These are phyloP conservation scores for Cercospora janseana DNA, from an alignment of 2,329 filamentous ascomycete genomes.

Conservation along the genomic window DNA sequence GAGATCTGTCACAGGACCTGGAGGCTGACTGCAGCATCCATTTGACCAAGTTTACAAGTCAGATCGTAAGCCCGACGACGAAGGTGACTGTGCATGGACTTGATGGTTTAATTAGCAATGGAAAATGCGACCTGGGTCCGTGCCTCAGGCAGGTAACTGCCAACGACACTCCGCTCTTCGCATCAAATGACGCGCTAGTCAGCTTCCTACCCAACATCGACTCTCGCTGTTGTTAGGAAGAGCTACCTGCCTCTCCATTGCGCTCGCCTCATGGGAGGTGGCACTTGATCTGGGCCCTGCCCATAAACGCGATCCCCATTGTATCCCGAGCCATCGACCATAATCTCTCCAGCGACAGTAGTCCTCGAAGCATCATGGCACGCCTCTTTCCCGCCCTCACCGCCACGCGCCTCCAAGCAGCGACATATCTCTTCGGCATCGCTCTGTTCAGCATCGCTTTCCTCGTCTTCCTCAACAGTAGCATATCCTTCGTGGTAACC, in stretches of 20 bases:
- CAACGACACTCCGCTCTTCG: too few relatives aligned
- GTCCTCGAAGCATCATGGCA: conserved; percentile 22
- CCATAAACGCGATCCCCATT: background rate
- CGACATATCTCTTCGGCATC: conserved; percentile 76
- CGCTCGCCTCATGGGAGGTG: conserved; percentile 1
- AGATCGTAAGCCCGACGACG: too few relatives aligned
- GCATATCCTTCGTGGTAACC: conserved; percentile 79
- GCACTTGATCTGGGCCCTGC: background rate
- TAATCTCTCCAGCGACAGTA: background rate
- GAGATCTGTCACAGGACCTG: too few relatives aligned
- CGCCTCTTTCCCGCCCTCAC: conserved; percentile 46
- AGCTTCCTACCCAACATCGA: conserved; percentile 3
- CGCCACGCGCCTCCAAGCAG: conserved; percentile 56
- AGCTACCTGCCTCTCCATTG: conserved; percentile 3
- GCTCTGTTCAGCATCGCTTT: conserved; percentile 86
- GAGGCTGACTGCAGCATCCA: too few relatives aligned
- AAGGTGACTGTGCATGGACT: too few relatives aligned
- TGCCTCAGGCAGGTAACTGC: too few relatives aligned
- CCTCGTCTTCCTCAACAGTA: conserved; percentile 84
- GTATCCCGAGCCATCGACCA: background rate
- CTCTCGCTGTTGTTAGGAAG: conserved; percentile 1
- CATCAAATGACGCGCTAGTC: conserved; percentile 7
- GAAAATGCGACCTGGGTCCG: too few relatives aligned
- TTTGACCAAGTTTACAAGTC: too few relatives aligned
- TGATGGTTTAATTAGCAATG: too few relatives aligned